phyloP scores from a whole-genome alignment of 2,329 filamentous ascomycete species.

The Botryotinia calthae region DNA sequence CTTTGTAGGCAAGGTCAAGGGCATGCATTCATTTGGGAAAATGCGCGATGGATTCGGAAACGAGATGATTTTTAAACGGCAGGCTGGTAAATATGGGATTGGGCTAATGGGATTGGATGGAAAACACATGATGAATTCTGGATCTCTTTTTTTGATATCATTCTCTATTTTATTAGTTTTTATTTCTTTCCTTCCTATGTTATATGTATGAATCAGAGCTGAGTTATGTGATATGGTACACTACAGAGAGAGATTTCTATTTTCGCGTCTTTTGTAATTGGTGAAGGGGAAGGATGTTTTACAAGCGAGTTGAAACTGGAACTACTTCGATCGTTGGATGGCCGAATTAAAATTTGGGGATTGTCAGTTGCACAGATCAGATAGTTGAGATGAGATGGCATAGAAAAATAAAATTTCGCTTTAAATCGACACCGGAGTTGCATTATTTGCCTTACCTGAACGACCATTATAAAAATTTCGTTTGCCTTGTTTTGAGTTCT shows the following conservation, averaged over 20 bases:
- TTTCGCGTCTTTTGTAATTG: background rate
- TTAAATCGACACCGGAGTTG: background rate
- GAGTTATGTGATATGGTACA: background rate
- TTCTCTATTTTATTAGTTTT: background rate
- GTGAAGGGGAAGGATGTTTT: background rate
- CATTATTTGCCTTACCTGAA: background rate
- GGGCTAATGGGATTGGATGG: conserved; percentile 8
- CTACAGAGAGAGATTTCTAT: background rate
- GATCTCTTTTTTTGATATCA: background rate
- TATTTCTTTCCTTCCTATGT: background rate
- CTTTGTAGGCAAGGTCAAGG: background rate
- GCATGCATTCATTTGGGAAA: background rate
- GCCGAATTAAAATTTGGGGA: background rate
- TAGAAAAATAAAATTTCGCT: background rate
- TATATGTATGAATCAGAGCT: background rate
- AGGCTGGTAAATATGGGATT: conserved; percentile 1
- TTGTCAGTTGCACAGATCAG: background rate
- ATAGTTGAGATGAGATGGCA: background rate
- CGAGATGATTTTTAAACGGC: background rate
- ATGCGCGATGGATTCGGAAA: background rate
- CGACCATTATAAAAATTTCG: background rate
- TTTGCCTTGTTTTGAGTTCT: conserved; percentile 2
- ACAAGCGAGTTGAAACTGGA: conserved; percentile 1
- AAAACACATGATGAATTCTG: background rate
- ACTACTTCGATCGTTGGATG: background rate